These are phyloP conservation scores for Pseudocercospora fijiensis DNA, from an alignment of 2,329 filamentous ascomycete genomes.

Conservation along the genomic window DNA sequence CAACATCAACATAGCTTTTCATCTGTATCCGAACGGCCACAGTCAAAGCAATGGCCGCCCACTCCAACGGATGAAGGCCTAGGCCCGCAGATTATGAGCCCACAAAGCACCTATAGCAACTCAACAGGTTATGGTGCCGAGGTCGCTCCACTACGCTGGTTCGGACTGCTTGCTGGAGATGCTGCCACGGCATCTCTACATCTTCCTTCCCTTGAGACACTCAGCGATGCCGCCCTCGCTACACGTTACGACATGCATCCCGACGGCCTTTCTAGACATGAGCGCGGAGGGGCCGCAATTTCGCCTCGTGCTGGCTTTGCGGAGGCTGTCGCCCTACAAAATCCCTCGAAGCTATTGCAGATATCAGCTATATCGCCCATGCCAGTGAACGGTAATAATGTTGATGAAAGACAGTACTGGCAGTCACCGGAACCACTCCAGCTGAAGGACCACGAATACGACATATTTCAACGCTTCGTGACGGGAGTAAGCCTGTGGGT, in stretches of 20 bases:
- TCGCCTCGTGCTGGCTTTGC: conserved; percentile 19
- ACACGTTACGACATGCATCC: conserved; percentile 27
- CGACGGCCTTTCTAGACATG: conserved; percentile 15
- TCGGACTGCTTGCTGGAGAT: conserved; percentile 49
- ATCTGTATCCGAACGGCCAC: background rate
- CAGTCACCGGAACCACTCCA: conserved; percentile 27
- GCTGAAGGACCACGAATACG: conserved; percentile 41
- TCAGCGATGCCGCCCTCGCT: conserved; percentile 29
- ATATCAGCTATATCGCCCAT: conserved; percentile 28
- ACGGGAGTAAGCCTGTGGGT: conserved; percentile 40
- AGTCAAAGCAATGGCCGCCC: conserved; percentile 20
- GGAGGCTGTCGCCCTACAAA: conserved; percentile 28
- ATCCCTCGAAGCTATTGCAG: conserved; percentile 28
- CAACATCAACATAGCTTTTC: conserved; percentile 9
- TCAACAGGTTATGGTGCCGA: conserved; percentile 39
- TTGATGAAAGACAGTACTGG: conserved; percentile 33
- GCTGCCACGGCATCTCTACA: conserved; percentile 37
- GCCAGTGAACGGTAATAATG: conserved; percentile 17
- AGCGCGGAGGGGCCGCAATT: conserved; percentile 8
- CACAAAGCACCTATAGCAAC: conserved; percentile 32
- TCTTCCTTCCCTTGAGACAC: conserved; percentile 26
- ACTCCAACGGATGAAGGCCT: conserved; percentile 23
- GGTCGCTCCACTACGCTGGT: conserved; percentile 51
- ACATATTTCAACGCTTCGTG: conserved; percentile 44
- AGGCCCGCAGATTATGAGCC: conserved; percentile 23